Conservation (phyloP, 768 basidiomycete species). For the Clathrus columnatus region DNA sequence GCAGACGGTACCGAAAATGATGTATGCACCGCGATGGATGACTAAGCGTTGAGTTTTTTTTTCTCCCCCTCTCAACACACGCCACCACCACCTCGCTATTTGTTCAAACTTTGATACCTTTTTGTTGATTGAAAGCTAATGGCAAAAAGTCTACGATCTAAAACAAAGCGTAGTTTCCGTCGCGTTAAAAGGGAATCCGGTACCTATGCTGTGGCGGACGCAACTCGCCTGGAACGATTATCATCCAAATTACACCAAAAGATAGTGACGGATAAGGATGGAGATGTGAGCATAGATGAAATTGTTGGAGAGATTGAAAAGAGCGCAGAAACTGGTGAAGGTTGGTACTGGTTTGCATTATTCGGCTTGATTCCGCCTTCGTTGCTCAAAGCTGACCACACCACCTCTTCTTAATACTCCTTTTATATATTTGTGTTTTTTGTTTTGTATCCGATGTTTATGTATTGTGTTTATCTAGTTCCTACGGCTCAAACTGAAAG, state of each 20-base stretch:
- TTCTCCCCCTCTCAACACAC: background rate
- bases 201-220: conserved; percentile 68
- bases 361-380: conserved; percentile 39
- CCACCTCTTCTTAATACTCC: background rate
- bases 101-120: background rate
- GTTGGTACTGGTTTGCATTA: conserved; percentile 55
- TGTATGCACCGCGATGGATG: background rate
- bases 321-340: conserved; percentile 31
- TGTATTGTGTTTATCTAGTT: conserved; percentile 14
- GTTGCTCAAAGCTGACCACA: background rate
- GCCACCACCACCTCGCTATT: background rate
- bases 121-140: conserved; percentile 27
- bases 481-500: conserved; percentile 8
- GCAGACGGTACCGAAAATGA: background rate
- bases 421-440: background rate
- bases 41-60: background rate
- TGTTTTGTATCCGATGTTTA: background rate
- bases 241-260: conserved; percentile 52
- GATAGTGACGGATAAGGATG: conserved; percentile 33
- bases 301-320: conserved; percentile 27
- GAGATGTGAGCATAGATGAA: conserved; percentile 13
- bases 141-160: conserved; percentile 81
- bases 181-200: conserved; percentile 66
- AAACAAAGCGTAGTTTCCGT: conserved; percentile 71
- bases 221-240: conserved; percentile 67